A percentile compares a stretch with the other conserved stretches of the same genome.
These are phyloP conservation scores for Colletotrichum lindemuthianum DNA, from an alignment of 2,329 filamentous ascomycete species.

Conservation along the genomic window DNA sequence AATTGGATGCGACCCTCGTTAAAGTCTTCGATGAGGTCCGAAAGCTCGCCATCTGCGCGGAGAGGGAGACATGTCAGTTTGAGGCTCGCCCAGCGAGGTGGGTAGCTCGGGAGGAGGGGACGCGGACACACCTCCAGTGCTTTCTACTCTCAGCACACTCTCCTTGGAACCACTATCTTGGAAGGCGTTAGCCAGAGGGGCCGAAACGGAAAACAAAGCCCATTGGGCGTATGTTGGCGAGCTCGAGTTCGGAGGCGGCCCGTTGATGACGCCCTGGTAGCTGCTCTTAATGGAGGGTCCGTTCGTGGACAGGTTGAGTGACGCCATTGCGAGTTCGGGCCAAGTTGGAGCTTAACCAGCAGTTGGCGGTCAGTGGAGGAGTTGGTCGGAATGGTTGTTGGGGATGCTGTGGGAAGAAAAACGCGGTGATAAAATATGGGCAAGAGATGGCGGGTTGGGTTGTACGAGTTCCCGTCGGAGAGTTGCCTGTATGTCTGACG, in stretches of 20 bases:
- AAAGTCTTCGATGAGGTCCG: conserved; percentile 93
- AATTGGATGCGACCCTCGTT: conserved; percentile 97
- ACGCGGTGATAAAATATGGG: background rate
- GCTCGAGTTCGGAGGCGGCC: conserved; percentile 59
- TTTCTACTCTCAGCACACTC: conserved; percentile 94
- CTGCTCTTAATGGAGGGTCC: conserved; percentile 87
- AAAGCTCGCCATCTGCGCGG: conserved; percentile 82
- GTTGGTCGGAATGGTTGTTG: background rate
- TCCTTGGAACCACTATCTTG: conserved; percentile 88
- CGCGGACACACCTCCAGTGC: conserved; percentile 76
- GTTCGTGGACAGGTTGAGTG: conserved; percentile 82
- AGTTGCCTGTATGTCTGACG: conserved; percentile 33
- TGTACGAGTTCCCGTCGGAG: conserved; percentile 30
- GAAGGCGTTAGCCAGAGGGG: conserved; percentile 92
- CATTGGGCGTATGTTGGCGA: conserved; percentile 91
- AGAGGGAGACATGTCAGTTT: conserved; percentile 33
- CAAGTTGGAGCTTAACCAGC: conserved; percentile 37
- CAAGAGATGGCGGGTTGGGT: conserved; percentile 23
- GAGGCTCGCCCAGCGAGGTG: conserved; percentile 26
- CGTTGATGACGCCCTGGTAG: conserved; percentile 70
- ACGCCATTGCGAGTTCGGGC: conserved; percentile 69
- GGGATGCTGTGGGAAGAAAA: conserved; percentile 2
- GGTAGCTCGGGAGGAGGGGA: conserved; percentile 21
- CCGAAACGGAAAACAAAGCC: conserved; percentile 93
- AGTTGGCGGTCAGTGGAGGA: conserved; percentile 23